A percentile compares a stretch with the other conserved stretches of the same genome.
Conservation (phyloP, 78 protist species). For the Corallochytrium limacisporum region DNA sequence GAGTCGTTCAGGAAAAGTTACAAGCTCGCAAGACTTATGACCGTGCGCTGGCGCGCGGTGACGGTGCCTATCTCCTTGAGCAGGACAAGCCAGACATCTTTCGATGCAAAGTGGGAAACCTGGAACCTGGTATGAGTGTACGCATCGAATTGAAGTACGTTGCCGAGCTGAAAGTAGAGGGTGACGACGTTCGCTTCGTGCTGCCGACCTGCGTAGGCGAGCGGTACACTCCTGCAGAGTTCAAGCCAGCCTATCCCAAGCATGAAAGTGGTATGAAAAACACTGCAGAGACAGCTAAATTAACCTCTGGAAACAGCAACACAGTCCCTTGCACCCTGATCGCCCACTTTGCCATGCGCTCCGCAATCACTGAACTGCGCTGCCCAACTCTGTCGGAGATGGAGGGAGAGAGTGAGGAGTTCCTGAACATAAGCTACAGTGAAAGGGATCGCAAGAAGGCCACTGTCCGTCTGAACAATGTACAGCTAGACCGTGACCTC, state of each 20-base stretch:
- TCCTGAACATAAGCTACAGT: slow-evolving; percentile 21
- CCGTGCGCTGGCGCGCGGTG: not conserved
- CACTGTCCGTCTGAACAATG: not conserved
- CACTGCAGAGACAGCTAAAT: too few relatives aligned
- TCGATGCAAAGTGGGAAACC: slow-evolving; percentile 54
- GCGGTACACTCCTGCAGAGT: slow-evolving; percentile 22
- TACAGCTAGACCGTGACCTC: slow-evolving; percentile 26
- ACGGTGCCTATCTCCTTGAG: slow-evolving; percentile 11
- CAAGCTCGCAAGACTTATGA: slow-evolving; percentile 36
- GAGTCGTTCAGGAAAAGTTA: slow-evolving; percentile 66
- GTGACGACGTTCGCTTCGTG: slow-evolving; percentile 29
- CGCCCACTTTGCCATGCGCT: slow-evolving; percentile 16
- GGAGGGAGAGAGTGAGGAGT: too few relatives aligned
- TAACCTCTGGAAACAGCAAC: not conserved
- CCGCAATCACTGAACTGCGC: not conserved
- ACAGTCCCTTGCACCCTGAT: too few relatives aligned
- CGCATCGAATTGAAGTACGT: slow-evolving; percentile 49
- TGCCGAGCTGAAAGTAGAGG: slow-evolving; percentile 41
- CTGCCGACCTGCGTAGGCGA: slow-evolving; percentile 61
- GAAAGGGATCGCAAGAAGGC: too few relatives aligned
- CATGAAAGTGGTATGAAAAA: not conserved
- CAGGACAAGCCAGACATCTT: slow-evolving; percentile 64
- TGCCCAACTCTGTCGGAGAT: slow-evolving; percentile 7
- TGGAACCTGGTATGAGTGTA: slow-evolving; percentile 46
- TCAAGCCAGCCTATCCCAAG: not conserved